Percentiles rank a stretch among this genome's conserved stretches.
phyloP scores from a whole-genome alignment of 352 stramenopile genomes.

The Globisporangium emineosum region DNA sequence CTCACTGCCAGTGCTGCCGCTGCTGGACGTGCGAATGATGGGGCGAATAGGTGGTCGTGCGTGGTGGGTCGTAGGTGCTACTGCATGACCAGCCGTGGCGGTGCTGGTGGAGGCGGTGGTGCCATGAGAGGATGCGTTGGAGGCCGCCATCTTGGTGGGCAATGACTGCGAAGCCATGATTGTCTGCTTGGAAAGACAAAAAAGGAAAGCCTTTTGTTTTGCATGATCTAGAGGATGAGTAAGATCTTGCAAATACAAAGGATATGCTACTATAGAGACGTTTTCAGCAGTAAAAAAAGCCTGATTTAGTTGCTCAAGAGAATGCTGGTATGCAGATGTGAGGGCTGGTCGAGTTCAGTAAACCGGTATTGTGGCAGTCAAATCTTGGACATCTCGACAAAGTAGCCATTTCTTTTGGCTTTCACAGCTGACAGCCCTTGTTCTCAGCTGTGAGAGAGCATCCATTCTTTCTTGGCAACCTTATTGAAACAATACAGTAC shows the following conservation, averaged over 20 bases:
- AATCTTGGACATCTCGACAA: not conserved
- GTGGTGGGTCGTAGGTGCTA: not conserved
- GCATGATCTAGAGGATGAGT: no score
- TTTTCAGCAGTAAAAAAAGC: no score
- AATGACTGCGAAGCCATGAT: not conserved
- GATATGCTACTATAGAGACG: not conserved
- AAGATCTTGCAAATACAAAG: not conserved
- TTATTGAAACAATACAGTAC: not conserved
- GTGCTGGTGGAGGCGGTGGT: no score
- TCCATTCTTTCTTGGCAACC: not conserved
- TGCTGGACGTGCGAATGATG: not conserved
- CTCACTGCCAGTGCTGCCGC: constrained; percentile 2
- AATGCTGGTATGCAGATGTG: not conserved
- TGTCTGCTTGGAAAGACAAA: not conserved
- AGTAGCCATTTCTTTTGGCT: no score
- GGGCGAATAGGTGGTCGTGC: not conserved
- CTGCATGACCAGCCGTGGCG: not conserved
- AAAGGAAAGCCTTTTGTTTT: not conserved
- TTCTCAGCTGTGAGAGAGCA: no score
- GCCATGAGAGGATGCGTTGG: constrained; percentile 1
- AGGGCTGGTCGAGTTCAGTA: not conserved
- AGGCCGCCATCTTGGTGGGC: not conserved
- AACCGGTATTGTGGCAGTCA: not conserved
- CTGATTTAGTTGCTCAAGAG: no score
- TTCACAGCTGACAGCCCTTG: no score